phyloP scores from a whole-genome alignment of 2,329 filamentous ascomycete species.

The Diplodia corticola region DNA sequence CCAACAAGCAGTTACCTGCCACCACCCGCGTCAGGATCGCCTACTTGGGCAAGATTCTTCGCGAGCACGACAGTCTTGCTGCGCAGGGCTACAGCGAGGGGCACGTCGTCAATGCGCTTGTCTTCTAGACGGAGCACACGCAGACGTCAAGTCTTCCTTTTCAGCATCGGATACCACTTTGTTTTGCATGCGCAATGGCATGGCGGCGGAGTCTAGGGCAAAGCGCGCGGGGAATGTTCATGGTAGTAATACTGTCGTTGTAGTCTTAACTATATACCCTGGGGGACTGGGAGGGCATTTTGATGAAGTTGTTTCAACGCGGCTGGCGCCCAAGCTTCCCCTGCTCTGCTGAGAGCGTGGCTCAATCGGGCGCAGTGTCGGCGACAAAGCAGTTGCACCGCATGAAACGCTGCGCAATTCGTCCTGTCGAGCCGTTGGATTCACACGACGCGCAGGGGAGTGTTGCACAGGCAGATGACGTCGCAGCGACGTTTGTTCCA shows the following conservation, averaged over 20 bases:
- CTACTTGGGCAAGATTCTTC: slow-evolving; percentile 79
- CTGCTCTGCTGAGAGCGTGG: not conserved
- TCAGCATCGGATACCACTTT: slow-evolving; percentile 16
- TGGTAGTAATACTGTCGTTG: not conserved
- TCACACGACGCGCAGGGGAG: not conserved
- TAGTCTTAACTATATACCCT: slow-evolving; percentile 6
- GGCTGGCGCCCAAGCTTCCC: not conserved
- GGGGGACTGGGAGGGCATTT: not conserved
- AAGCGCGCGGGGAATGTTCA: not conserved
- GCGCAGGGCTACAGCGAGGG: slow-evolving; percentile 75
- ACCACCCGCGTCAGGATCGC: slow-evolving; percentile 67
- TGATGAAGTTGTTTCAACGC: not conserved
- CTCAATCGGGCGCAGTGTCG: not conserved
- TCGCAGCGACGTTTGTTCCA: not conserved
- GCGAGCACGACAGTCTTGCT: slow-evolving; percentile 64
- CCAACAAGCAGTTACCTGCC: slow-evolving; percentile 53
- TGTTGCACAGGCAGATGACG: slow-evolving; percentile 4
- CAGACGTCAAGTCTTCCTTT: not conserved
- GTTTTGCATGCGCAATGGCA: slow-evolving; percentile 7
- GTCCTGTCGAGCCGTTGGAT: no score
- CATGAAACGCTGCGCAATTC: not conserved
- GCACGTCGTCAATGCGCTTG: slow-evolving; percentile 74
- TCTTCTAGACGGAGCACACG: slow-evolving; percentile 45
- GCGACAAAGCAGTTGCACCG: not conserved
- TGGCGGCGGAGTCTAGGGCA: slow-evolving; percentile 4